Percentiles rank a stretch among this genome's conserved stretches.
These are phyloP conservation scores for Strobilomyces confusus DNA, from an alignment of 768 basidiomycete species.

Conservation along the genomic window DNA sequence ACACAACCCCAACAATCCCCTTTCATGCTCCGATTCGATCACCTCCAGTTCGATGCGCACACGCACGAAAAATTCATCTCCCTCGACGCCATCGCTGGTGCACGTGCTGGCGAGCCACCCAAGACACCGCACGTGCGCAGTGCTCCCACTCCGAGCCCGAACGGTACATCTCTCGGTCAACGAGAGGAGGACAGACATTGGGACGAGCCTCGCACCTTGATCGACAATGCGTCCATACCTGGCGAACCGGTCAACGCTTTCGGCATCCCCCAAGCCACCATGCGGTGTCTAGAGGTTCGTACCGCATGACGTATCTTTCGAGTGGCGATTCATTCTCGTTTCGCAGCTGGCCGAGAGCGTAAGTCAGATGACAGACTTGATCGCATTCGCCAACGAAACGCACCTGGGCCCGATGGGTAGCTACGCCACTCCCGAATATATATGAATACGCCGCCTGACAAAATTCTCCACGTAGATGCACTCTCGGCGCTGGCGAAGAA, in stretches of 20 bases:
- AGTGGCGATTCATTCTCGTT: slow-evolving; percentile 3
- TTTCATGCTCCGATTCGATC: slow-evolving; percentile 59
- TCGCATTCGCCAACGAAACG: slow-evolving; percentile 54
- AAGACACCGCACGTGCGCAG: slow-evolving; percentile 34
- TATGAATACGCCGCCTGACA: slow-evolving; percentile 22
- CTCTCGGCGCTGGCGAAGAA: slow-evolving; percentile 37
- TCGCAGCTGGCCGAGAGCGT: slow-evolving; percentile 76
- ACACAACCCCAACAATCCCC: slow-evolving; percentile 18
- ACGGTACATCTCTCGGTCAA: slow-evolving; percentile 23
- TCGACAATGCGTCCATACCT: slow-evolving; percentile 65
- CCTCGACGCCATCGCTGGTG: slow-evolving; percentile 57
- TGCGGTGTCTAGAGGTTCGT: slow-evolving; percentile 80
- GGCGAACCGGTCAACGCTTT: slow-evolving; percentile 85
- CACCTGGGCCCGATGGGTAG: slow-evolving; percentile 63
- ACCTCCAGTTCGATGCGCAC: slow-evolving; percentile 70
- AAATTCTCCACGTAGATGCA: slow-evolving; percentile 38
- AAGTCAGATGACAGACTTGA: slow-evolving; percentile 74
- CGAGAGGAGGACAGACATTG: slow-evolving; percentile 55
- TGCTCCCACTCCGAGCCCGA: slow-evolving; percentile 33
- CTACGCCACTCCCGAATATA: slow-evolving; percentile 30
- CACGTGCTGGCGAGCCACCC: slow-evolving; percentile 42
- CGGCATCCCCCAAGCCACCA: slow-evolving; percentile 84
- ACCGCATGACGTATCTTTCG: background rate
- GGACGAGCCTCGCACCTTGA: slow-evolving; percentile 62
- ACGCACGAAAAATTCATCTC: slow-evolving; percentile 70